These are phyloP conservation scores for Termitomyces eurrhizus DNA, from an alignment of 768 basidiomycete genomes.

Conservation along the genomic window DNA sequence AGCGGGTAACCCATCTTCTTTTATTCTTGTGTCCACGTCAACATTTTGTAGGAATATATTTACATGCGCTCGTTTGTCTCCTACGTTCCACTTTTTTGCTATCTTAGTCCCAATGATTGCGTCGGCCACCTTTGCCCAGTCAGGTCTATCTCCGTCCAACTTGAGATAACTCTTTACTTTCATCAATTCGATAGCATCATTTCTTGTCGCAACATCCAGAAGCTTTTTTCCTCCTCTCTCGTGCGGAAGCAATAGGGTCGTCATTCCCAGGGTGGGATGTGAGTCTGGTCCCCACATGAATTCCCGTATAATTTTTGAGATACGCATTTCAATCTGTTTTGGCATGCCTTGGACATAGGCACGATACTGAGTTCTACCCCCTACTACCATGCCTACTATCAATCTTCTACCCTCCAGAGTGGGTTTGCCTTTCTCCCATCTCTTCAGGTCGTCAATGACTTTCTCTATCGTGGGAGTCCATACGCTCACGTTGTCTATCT, in stretches of 20 bases:
- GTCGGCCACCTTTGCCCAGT: no score
- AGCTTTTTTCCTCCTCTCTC: background rate
- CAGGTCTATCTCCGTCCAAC: background rate
- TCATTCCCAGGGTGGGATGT: background rate
- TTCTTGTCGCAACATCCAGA: conserved; percentile 21
- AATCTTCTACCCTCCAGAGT: conserved; percentile 21
- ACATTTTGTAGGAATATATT: no score
- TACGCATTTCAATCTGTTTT: background rate
- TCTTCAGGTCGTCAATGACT: background rate
- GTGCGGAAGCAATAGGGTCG: no score
- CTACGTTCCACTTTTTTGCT: no score
- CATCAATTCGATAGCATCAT: conserved; percentile 23
- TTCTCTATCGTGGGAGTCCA: conserved; percentile 21
- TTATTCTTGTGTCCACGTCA: no score
- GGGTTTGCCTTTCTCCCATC: conserved; percentile 20
- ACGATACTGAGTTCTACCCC: background rate
- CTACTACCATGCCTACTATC: background rate
- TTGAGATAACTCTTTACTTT: background rate
- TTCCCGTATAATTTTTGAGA: background rate
- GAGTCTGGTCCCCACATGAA: background rate
- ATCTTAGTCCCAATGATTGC: background rate
- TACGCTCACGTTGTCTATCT: background rate
- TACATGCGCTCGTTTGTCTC: no score
- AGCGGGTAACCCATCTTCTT: no score
- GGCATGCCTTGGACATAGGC: background rate